Percentiles rank a stretch among this genome's conserved stretches.
Evolutionary conservation across 75 land plant species (phyloP).

Genomic region (Selaginella moellendorffii): DNA sequence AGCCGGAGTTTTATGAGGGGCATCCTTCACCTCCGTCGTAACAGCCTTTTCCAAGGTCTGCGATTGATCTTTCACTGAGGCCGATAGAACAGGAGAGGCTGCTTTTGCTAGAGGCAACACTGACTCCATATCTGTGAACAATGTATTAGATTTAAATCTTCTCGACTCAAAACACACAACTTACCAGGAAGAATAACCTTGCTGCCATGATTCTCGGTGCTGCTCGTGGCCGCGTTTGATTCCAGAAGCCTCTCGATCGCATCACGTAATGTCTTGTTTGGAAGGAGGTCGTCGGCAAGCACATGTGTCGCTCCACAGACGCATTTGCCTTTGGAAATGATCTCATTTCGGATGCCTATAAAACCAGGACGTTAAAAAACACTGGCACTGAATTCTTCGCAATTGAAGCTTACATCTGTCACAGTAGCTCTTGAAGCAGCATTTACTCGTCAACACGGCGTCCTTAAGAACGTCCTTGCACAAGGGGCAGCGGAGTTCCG

Average conservation of each 20-base stretch:
- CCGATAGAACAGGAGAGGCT: no score
- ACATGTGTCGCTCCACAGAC: conserved; percentile 69
- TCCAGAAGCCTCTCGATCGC: conserved; percentile 59
- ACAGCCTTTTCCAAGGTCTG: no score
- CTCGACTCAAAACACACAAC: neutral
- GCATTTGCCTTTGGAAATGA: conserved; percentile 53
- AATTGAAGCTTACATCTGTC: conserved; percentile 47
- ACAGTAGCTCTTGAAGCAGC: conserved; percentile 75
- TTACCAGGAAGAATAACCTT: neutral
- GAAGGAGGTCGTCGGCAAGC: conserved; percentile 76
- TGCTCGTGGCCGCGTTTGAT: conserved; percentile 41
- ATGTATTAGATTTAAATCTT: no score
- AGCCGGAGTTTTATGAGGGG: no score
- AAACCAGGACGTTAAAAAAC: neutral
- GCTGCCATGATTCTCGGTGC: conserved; percentile 77
- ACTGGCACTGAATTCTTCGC: neutral
- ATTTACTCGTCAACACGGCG: conserved; percentile 80
- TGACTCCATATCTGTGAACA: no score
- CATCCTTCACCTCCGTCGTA: no score
- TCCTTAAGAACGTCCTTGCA: conserved; percentile 82
- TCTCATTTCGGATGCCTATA: conserved; percentile 68
- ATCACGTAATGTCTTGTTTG: conserved; percentile 65
- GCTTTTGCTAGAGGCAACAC: no score
- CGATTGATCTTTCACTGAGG: no score
- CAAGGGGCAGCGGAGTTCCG: conserved; percentile 67